Evolutionary conservation across 176 grass and related monocot genomes (phyloP).

Genomic region (Lolium rigidum): DNA sequence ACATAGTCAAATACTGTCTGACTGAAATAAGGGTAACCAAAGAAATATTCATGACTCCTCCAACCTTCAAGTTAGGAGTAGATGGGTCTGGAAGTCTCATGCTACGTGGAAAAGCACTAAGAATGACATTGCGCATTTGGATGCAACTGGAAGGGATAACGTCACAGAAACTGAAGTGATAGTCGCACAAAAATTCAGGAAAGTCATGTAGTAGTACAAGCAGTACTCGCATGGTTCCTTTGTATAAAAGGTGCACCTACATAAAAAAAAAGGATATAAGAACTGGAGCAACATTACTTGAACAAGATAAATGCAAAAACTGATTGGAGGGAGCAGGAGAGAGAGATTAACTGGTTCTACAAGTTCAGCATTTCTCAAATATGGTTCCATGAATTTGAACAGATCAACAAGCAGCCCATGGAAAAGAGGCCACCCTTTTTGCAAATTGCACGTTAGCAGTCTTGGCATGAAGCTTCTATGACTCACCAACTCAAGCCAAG

Average conservation of each 20-base stretch:
- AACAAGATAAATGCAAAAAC: slow-evolving; percentile 8
- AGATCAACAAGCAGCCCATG: slow-evolving; percentile 82
- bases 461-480: slow-evolving; percentile 82
- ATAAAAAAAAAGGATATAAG: slow-evolving; percentile 34
- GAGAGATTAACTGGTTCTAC: slow-evolving; percentile 61
- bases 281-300: slow-evolving; percentile 17
- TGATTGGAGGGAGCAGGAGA: background rate
- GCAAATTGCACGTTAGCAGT: slow-evolving; percentile 60
- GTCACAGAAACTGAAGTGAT: slow-evolving; percentile 93
- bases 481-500: slow-evolving; percentile 82
- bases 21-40: slow-evolving; percentile 30
- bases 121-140: slow-evolving; percentile 91
- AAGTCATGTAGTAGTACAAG: slow-evolving; percentile 90
- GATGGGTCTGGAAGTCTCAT: slow-evolving; percentile 91
- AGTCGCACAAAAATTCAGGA: slow-evolving; percentile 89
- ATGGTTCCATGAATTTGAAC: slow-evolving; percentile 94
- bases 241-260: slow-evolving; percentile 76
- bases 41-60: background rate
- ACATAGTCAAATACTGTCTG: slow-evolving; percentile 4
- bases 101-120: slow-evolving; percentile 83
- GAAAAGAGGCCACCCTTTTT: slow-evolving; percentile 81
- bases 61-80: slow-evolving; percentile 86
- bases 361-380: slow-evolving; percentile 80
- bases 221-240: slow-evolving; percentile 74
- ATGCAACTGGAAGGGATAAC: slow-evolving; percentile 88